Evolutionary conservation across 805 yeast species (phyloP).

Genomic region (Wickerhamiella lipophila): DNA sequence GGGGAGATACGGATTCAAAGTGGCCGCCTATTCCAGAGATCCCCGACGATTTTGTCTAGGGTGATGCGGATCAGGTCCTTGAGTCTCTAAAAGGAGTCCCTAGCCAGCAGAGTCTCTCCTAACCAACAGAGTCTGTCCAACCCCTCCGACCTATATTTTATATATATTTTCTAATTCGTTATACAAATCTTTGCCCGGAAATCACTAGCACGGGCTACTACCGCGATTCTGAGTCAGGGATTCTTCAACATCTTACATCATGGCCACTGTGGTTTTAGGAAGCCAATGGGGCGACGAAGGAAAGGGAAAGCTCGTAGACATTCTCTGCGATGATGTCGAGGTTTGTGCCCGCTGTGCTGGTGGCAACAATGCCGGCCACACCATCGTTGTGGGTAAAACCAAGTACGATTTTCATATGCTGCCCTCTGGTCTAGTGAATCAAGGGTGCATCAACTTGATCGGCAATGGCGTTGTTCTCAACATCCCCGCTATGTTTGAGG

Average conservation of each 20-base stretch:
- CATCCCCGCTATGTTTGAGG: conserved; percentile 83
- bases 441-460: conserved; percentile 74
- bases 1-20: neutral
- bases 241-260: conserved; percentile 20
- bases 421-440: conserved; percentile 95
- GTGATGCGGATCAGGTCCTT: no score
- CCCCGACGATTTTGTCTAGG: neutral
- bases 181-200: no score
- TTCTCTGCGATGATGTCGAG: conserved; percentile 87
- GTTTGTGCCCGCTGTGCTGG: conserved; percentile 95
- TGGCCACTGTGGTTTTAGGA: conserved; percentile 91
- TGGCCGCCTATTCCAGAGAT: neutral
- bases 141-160: no score
- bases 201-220: no score
- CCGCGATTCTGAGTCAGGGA: neutral
- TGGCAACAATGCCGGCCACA: conserved; percentile 99
- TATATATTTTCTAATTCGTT: no score
- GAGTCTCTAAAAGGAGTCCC: no score
- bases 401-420: conserved; percentile 98
- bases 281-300: conserved; percentile 99
- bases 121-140: no score
- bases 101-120: no score
- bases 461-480: conserved; percentile 97
- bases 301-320: conserved; percentile 92
- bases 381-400: conserved; percentile 78